Conservation (phyloP, 2,329 filamentous ascomycete species). For the Fusarium scirpi region DNA sequence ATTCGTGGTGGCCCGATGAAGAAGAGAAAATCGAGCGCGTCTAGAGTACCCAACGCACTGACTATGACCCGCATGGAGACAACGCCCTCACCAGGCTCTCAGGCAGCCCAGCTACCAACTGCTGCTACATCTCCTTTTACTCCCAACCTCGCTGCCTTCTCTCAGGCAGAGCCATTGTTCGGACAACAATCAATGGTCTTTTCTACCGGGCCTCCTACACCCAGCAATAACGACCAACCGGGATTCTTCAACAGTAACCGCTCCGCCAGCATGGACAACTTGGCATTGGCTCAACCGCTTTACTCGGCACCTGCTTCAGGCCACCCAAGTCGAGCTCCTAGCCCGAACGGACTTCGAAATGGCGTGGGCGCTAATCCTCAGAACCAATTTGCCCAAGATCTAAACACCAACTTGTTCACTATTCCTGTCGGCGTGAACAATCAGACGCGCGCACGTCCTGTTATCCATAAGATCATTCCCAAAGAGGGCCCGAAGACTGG, state of each 20-base stretch:
- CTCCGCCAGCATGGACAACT: slow-evolving; percentile 73
- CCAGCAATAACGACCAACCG: slow-evolving; percentile 71
- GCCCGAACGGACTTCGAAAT: slow-evolving; percentile 69
- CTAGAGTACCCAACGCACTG: slow-evolving; percentile 78
- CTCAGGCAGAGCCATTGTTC: slow-evolving; percentile 60
- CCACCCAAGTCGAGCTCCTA: slow-evolving; percentile 82
- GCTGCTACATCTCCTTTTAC: slow-evolving; percentile 66
- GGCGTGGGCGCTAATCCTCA: slow-evolving; percentile 57
- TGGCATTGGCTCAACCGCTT: slow-evolving; percentile 69
- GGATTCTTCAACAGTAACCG: slow-evolving; percentile 68
- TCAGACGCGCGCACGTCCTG: slow-evolving; percentile 61
- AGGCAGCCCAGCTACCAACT: slow-evolving; percentile 55
- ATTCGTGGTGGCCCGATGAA: slow-evolving; percentile 76
- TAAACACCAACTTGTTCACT: slow-evolving; percentile 63
- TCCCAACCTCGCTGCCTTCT: slow-evolving; percentile 59
- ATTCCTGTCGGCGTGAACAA: slow-evolving; percentile 61
- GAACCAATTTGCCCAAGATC: slow-evolving; percentile 60
- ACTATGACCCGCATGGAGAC: slow-evolving; percentile 87
- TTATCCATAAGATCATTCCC: slow-evolving; percentile 87
- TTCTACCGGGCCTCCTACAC: slow-evolving; percentile 72
- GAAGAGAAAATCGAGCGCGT: slow-evolving; percentile 83
- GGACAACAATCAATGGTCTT: slow-evolving; percentile 58
- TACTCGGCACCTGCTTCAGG: slow-evolving; percentile 79
- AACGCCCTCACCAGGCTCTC: slow-evolving; percentile 55
- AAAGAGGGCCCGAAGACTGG: slow-evolving; percentile 84